phyloP scores from a whole-genome alignment of 805 yeast genomes.

The Candida multigemmis region DNA sequence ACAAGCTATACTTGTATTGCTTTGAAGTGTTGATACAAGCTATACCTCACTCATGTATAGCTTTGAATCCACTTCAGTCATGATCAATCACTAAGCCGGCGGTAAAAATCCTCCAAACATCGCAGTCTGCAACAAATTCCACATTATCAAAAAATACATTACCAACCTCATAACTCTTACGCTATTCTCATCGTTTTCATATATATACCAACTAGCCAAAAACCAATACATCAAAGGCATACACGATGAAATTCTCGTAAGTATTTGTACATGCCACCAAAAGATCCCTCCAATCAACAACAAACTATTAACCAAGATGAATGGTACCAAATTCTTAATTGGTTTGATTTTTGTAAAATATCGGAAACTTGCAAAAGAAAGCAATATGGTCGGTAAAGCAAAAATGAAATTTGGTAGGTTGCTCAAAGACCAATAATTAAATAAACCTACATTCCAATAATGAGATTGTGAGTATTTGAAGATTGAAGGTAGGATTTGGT shows the following conservation, averaged over 20 bases:
- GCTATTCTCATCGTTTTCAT: conserved; percentile 1
- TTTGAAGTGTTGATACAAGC: too few species aligned
- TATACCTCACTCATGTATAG: too few species aligned
- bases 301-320: conserved; percentile 31
- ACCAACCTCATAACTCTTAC: conserved; percentile 1
- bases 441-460: conserved; percentile 82
- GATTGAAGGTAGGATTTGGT: conserved; percentile 44
- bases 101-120: conserved; percentile 81
- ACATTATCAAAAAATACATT: conserved; percentile 43
- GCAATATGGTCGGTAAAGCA: conserved; percentile 56
- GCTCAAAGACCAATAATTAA: conserved; percentile 72
- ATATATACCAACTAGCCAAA: conserved; percentile 34
- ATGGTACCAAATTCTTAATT: conserved; percentile 21
- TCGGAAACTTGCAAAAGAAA: conserved; percentile 33
- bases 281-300: conserved; percentile 44
- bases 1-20: too few species aligned
- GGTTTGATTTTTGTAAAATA: conserved; percentile 26
- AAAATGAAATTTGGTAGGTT: conserved; percentile 79
- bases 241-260: conserved; percentile 71
- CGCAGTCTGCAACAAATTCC: conserved; percentile 63
- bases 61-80: too few species aligned
- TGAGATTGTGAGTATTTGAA: conserved; percentile 63
- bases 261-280: conserved; percentile 78
- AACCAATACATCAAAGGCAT: conserved; percentile 74
- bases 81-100: conserved; percentile 53